Evolutionary conservation across 2,329 filamentous ascomycete species (phyloP).

Genomic region (Apiospora aurea): DNA sequence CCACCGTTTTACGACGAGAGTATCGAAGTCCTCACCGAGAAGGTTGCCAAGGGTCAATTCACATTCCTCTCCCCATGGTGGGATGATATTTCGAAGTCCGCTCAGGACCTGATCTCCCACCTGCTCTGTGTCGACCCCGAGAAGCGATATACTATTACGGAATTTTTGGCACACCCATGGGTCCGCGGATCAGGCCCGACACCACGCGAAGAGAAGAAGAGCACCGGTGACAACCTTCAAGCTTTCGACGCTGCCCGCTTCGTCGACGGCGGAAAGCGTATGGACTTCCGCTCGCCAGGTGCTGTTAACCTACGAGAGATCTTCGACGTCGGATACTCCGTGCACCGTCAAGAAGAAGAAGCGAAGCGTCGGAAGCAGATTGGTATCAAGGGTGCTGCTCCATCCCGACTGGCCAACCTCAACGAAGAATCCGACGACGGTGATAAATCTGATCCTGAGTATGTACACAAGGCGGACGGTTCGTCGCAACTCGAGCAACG

Average conservation of each 20-base stretch:
- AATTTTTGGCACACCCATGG: conserved; percentile 97
- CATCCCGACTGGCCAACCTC: conserved; percentile 64
- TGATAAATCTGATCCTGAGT: conserved; percentile 59
- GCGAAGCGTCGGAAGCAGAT: conserved; percentile 89
- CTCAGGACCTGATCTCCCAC: conserved; percentile 93
- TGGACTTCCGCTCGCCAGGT: conserved; percentile 94
- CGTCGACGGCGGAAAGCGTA: conserved; percentile 68
- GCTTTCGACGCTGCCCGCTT: conserved; percentile 65
- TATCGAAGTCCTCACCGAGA: conserved; percentile 95
- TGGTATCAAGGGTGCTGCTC: conserved; percentile 72
- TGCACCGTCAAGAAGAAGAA: conserved; percentile 96
- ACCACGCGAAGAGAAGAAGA: conserved; percentile 65
- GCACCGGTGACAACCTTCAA: conserved; percentile 52
- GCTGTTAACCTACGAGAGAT: conserved; percentile 96
- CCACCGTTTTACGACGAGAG: conserved; percentile 99
- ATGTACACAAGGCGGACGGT: conserved; percentile 55
- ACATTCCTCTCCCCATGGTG: conserved; percentile 99
- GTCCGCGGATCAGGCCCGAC: conserved; percentile 71
- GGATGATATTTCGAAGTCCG: conserved; percentile 96
- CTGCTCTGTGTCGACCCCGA: conserved; percentile 93
- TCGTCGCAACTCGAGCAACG: conserved; percentile 79
- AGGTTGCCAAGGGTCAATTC: conserved; percentile 95
- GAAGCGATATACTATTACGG: conserved; percentile 89
- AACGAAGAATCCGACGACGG: conserved; percentile 72
- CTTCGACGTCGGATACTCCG: conserved; percentile 97